Evolutionary conservation across 495 filamentous ascomycete genomes (phyloP), one percentile per base, ranked within the genome.

Genomic region (Symbiotaphrina buchneri): DNA sequence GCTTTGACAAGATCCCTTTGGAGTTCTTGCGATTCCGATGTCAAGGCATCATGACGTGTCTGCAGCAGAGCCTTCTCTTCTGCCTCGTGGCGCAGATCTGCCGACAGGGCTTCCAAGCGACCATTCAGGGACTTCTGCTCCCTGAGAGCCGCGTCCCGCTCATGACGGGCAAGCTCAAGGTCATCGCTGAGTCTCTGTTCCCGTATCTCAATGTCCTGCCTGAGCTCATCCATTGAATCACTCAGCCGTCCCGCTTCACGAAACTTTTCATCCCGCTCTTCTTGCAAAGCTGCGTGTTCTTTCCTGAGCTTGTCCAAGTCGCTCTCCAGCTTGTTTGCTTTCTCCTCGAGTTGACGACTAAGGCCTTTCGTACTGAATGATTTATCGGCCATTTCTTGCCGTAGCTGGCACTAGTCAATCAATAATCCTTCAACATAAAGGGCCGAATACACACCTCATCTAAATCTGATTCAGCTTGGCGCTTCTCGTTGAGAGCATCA

Each of bases 381-480:
- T 44, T 79, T 83, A 45, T 82, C 71, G 5, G 71, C 59, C 58
- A 82, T 68, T 39, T 85, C 76, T 27, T 78, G 71, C 30, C 72
- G 72, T 13, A 87, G 48, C 45, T 82, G 38, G 31, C 11, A 6
- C 10, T 19, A 10, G 11, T n/a, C 39, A 25, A 40, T 31, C 21
- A 33, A 15, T 20, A 5, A 30, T 6, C 24, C 7, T 1, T 29
- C 5, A 10, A 32, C 6, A 3, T 28, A 3, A 2, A 17, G n/a
- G 5, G 5, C 3, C 19, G 16, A 18, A 20, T 28, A 28, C 19
- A 11, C 25, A 40, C 38, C 34, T 38, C 35, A 26, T 40, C 30
- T 13, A 40, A 19, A 21, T 41, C 35, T 26, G 18, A 14, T 32
- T 36, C 34, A 18, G 26, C 22, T 8, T 11, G 20, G 8, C 31